These are phyloP conservation scores for Exophiala oligosperma DNA, from an alignment of 2,329 filamentous ascomycete genomes.

Conservation along the genomic window DNA sequence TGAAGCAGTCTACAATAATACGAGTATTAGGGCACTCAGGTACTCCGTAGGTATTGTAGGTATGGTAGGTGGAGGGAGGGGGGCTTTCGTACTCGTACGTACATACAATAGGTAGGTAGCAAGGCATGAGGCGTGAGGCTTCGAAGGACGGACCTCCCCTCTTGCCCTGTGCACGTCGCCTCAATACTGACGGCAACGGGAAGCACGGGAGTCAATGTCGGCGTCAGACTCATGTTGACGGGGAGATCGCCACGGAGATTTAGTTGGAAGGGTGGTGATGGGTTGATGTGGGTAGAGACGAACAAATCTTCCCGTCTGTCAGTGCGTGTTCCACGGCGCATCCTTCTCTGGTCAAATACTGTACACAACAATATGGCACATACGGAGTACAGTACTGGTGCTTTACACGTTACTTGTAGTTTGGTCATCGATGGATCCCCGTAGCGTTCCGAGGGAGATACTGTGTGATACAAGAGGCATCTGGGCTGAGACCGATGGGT, in stretches of 20 bases:
- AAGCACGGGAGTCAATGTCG: not conserved
- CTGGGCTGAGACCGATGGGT: conserved; percentile 16
- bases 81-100: too few relatives aligned
- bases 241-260: not conserved
- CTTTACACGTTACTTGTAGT: too few relatives aligned
- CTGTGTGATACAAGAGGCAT: conserved; percentile 19
- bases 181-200: not conserved
- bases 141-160: too few relatives aligned
- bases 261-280: not conserved
- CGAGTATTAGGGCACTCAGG: too few relatives aligned
- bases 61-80: too few relatives aligned
- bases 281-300: not conserved
- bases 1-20: too few relatives aligned
- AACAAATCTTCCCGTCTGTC: not conserved
- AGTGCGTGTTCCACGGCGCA: not conserved
- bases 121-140: too few relatives aligned
- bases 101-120: too few relatives aligned
- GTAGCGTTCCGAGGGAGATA: not conserved
- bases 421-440: not conserved
- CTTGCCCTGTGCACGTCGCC: too few relatives aligned
- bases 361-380: too few relatives aligned
- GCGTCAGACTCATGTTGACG: not conserved
- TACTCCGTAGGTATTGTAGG: too few relatives aligned
- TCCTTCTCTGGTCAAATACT: not conserved
- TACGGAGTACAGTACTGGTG: too few relatives aligned